Base-by-base conservation (phyloP, 352 stramenopile genomes). In the Globisporangium acanthophoron region DNA sequence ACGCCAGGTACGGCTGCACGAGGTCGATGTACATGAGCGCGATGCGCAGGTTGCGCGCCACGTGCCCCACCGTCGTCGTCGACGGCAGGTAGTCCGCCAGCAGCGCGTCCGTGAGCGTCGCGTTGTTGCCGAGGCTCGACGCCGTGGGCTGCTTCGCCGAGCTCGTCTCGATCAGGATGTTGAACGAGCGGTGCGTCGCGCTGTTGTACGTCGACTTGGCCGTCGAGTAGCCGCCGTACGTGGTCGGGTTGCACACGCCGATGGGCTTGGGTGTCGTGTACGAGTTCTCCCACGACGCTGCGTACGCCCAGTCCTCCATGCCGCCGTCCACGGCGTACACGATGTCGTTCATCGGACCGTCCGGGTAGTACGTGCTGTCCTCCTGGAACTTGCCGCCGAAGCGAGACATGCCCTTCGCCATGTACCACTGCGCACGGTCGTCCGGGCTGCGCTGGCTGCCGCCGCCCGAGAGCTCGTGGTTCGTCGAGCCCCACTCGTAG, bases 261-360 rank as follows among this genome's bases (percentile, higher is more conserved):
- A 85, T 78, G 12, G 80, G 77, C 53, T 73, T 66, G 4, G 68
- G 59, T n/a, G 64, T 69, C 9, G 66, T 74, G 59, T 68, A 81
- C 27, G 54, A 31, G 39, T 88, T 86, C 54, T 93, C 80, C 86
- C 86, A 96, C 5, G 79, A 92, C 2, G 69, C 76, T 7, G 90
- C 89, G 69, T 98, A 98, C 0, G 74, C 88, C 90, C 92, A 98
- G 73, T 99, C 96, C 71, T 99, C 95, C 90, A 98, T 98, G 6
- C 93, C 95, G 49, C 96, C 96, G 35, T 92, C 62, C 24, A 99
- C 94, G 6, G 86, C 85, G 67, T 99, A 98, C 8, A 99, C 88
- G 15, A 97, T 77, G 48, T 97, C 81, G 76, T 98, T 98, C 87
- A 98, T 98, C 1, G 75, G 69, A 13, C 77, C 79, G 31, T 78